phyloP scores from a whole-genome alignment of 306 rosid genomes.

The Heteromeles arbutifolia region DNA sequence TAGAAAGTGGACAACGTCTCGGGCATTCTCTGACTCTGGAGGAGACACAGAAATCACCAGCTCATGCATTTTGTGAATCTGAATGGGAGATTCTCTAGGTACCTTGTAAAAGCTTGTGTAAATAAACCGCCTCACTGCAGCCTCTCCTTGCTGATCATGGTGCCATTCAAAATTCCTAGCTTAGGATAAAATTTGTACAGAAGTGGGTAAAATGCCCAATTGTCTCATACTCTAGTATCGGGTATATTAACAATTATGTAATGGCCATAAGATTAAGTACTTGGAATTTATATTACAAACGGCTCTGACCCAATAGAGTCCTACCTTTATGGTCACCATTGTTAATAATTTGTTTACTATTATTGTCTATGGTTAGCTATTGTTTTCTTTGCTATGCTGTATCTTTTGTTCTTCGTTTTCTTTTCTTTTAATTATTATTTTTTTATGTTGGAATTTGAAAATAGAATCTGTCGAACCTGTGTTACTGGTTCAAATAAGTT shows the following conservation, averaged over 20 bases:
- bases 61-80: conserved; percentile 33
- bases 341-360: background rate
- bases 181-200: background rate
- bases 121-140: conserved; percentile 14
- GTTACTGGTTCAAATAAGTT: background rate
- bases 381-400: background rate
- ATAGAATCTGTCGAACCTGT: background rate
- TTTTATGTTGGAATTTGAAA: background rate
- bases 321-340: background rate
- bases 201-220: background rate
- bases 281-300: background rate
- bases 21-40: conserved; percentile 5
- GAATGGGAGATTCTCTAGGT: conserved; percentile 86
- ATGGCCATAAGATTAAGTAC: background rate
- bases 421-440: background rate
- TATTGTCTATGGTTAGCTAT: background rate
- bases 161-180: conserved; percentile 5
- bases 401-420: background rate
- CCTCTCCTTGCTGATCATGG: conserved; percentile 10
- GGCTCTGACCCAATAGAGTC: background rate
- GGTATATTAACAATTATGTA: background rate
- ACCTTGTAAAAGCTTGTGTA: conserved; percentile 23
- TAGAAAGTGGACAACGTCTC: conserved; percentile 14
- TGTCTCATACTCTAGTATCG: background rate
- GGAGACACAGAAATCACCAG: conserved; percentile 16